Conservation (phyloP, 148 eudicot species). For the Simmondsia chinensis region DNA sequence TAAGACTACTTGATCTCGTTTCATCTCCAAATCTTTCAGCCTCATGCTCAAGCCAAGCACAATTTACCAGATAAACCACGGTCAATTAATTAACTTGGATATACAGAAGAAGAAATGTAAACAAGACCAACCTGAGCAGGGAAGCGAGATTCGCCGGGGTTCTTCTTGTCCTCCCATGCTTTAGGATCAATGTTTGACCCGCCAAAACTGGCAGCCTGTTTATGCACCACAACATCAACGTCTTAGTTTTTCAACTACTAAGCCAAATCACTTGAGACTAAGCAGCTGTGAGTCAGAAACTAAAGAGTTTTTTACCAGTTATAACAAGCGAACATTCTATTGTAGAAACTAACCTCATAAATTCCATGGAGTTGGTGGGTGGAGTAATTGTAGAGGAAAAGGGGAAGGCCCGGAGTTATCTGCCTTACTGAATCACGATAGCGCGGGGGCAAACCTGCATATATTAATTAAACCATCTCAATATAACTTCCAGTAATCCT, state of each 20-base stretch:
- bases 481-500: neutral
- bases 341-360: constrained; percentile 78
- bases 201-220: constrained; percentile 97
- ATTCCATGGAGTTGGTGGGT: constrained; percentile 98
- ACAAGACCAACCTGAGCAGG: constrained; percentile 77
- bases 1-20: too few relatives aligned
- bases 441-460: constrained; percentile 85
- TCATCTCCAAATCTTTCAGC: too few relatives aligned
- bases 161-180: constrained; percentile 99
- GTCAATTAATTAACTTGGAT: neutral
- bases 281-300: too few relatives aligned
- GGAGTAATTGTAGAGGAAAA: constrained; percentile 97
- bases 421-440: constrained; percentile 95
- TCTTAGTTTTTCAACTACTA: too few relatives aligned
- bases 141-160: constrained; percentile 93
- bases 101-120: neutral
- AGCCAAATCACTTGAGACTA: too few relatives aligned
- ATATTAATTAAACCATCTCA: constrained; percentile 5
- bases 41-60: too few relatives aligned
- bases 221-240: constrained; percentile 1
- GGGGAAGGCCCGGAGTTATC: constrained; percentile 95
- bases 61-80: too few relatives aligned
- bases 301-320: too few relatives aligned
- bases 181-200: constrained; percentile 87
- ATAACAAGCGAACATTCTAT: too few relatives aligned